Conservation (phyloP, 2,329 filamentous ascomycete species). For the Colletotrichum orchidophilum region DNA sequence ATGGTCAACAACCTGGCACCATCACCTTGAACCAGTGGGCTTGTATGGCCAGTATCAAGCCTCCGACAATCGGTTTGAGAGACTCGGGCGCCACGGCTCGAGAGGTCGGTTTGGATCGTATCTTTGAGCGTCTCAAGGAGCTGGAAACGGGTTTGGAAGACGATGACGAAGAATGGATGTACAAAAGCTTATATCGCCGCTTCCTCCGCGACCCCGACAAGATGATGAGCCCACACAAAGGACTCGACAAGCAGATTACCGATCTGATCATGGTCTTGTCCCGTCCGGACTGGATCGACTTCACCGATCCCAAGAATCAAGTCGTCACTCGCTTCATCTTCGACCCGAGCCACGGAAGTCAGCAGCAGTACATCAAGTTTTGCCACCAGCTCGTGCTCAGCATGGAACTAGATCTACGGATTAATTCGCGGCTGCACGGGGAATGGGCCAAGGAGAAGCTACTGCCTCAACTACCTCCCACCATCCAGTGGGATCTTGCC, state of each 20-base stretch:
- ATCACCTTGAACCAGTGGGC: slow-evolving; percentile 78
- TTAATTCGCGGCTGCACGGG: slow-evolving; percentile 69
- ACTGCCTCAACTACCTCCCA: slow-evolving; percentile 71
- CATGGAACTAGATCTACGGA: slow-evolving; percentile 75
- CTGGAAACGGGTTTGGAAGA: slow-evolving; percentile 66
- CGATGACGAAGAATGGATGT: slow-evolving; percentile 66
- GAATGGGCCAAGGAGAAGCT: slow-evolving; percentile 72
- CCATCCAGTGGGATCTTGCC: slow-evolving; percentile 77
- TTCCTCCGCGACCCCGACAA: slow-evolving; percentile 76
- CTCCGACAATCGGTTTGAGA: slow-evolving; percentile 65
- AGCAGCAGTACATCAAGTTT: slow-evolving; percentile 70
- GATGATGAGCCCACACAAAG: slow-evolving; percentile 66
- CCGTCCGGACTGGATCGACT: slow-evolving; percentile 78
- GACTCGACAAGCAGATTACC: slow-evolving; percentile 76
- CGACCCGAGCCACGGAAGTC: slow-evolving; percentile 64
- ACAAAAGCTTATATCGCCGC: slow-evolving; percentile 72
- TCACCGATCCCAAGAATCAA: slow-evolving; percentile 75
- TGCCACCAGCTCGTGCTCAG: slow-evolving; percentile 82
- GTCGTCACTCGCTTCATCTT: slow-evolving; percentile 79
- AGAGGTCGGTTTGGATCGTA: slow-evolving; percentile 65
- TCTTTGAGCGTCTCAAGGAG: slow-evolving; percentile 68
- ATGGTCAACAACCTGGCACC: slow-evolving; percentile 73
- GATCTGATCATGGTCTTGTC: slow-evolving; percentile 77
- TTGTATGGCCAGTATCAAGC: slow-evolving; percentile 64
- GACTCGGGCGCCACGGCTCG: slow-evolving; percentile 69